phyloP scores from a whole-genome alignment of 306 rosid species.

The Pueraria montana region DNA sequence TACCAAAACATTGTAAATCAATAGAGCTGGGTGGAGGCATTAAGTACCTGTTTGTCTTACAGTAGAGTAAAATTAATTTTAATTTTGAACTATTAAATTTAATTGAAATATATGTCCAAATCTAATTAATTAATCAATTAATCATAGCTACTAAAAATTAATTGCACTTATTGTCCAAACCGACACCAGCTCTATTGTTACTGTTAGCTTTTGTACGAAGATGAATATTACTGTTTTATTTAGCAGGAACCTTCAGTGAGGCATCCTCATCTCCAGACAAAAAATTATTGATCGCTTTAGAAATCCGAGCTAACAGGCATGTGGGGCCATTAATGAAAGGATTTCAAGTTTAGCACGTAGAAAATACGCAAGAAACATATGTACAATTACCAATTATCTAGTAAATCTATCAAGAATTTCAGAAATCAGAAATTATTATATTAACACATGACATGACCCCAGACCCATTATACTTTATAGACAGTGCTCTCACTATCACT shows the following conservation, averaged over 20 bases:
- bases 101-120: not conserved
- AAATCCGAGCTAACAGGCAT: conserved; percentile 28
- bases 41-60: not conserved
- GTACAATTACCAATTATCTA: too few species aligned
- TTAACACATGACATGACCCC: not conserved
- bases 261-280: conserved; percentile 1
- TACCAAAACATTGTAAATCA: not conserved
- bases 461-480: not conserved
- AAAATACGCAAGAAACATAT: not conserved
- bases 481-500: not conserved
- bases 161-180: not conserved
- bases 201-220: not conserved
- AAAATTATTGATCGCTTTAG: conserved; percentile 26
- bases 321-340: not conserved
- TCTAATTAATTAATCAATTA: too few species aligned
- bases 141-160: not conserved
- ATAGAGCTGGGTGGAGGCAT: not conserved
- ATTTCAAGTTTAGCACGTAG: not conserved
- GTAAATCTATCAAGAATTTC: too few species aligned
- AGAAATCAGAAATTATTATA: not conserved
- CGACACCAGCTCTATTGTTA: not conserved
- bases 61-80: not conserved
- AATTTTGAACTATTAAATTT: not conserved
- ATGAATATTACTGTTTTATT: not conserved
- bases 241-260: conserved; percentile 22